Conservation (phyloP, 2,329 filamentous ascomycete species). For the Alternaria solani region DNA sequence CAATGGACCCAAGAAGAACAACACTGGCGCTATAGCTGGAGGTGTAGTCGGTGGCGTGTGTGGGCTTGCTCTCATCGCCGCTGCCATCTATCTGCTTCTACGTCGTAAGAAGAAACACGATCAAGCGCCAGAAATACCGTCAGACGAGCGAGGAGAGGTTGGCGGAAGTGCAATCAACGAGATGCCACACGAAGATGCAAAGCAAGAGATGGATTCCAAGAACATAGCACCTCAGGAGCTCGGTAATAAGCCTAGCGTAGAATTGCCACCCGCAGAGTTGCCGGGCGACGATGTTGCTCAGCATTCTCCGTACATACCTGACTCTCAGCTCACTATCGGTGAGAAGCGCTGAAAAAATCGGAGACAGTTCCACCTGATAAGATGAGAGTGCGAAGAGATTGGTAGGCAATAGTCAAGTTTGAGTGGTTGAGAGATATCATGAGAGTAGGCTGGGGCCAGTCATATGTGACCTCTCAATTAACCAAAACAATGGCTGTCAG, state of each 20-base stretch:
- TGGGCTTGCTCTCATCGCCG: constrained; percentile 3
- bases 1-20: not conserved
- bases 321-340: constrained; percentile 1
- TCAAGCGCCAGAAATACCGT: not conserved
- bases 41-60: constrained; percentile 5
- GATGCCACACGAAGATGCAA: not conserved
- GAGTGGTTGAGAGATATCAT: not conserved
- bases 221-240: constrained; percentile 1
- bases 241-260: not conserved
- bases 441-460: not conserved
- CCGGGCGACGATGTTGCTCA: not conserved
- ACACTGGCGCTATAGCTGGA: constrained; percentile 9
- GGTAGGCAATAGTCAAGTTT: not conserved
- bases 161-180: not conserved
- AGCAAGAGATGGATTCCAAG: not conserved
- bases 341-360: not conserved
- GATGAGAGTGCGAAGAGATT: too few relatives aligned
- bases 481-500: not conserved
- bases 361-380: too few relatives aligned
- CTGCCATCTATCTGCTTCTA: not conserved
- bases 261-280: not conserved
- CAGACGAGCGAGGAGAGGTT: not conserved
- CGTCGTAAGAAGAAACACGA: not conserved
- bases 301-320: not conserved
- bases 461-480: not conserved